Evolutionary conservation across 2,329 filamentous ascomycete genomes (phyloP), one percentile per base, ranked within the genome.

Genomic region (Alternaria metachromatica): DNA sequence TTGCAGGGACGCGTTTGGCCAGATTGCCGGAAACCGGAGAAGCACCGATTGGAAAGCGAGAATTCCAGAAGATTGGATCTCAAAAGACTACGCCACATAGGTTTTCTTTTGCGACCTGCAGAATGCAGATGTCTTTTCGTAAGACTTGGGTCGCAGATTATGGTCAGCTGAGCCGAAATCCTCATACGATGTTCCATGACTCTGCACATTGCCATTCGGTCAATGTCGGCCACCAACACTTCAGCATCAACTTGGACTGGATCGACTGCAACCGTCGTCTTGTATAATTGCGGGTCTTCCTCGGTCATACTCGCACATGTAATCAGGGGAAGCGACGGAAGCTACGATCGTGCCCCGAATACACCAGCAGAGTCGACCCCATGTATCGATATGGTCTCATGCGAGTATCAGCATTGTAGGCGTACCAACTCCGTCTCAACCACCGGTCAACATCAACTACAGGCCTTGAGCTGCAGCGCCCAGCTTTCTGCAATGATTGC

Each of bases 261-360:
- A 45, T 6, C 12, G 21, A 49, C 6, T 43, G 41, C 18, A 18
- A 6, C 48, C 30, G n/a, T 15, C 21, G 30, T 59, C 48, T n/a
- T 44, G 53, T 21, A 49, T n/a, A 37, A 53, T 25, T 44, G 51
- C 57, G 51, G 61, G 26, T 43, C 61, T 60, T 53, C 26, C 21
- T 63, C 61, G 61, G 61, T 33, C 26, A 28, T 41, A 6, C 37
- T 13, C 25, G 30, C 23, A 11, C 41, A 21, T 44, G 26, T 45
- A 25, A 20, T 60, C 57, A 63, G 57, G 61, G 61, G 61, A 28
- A 37, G 50, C 43, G 15, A 11, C 30, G 61, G 44, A 54, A 33
- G 25, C 56, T 25, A 45, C 45, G 26, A 44, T n/a, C 10, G 15
- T 26, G 6, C n/a, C 44, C 18, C 25, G 50, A 23, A 45, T 18